Conservation (phyloP, 116 monocot genomes). For the Zostera marina region DNA sequence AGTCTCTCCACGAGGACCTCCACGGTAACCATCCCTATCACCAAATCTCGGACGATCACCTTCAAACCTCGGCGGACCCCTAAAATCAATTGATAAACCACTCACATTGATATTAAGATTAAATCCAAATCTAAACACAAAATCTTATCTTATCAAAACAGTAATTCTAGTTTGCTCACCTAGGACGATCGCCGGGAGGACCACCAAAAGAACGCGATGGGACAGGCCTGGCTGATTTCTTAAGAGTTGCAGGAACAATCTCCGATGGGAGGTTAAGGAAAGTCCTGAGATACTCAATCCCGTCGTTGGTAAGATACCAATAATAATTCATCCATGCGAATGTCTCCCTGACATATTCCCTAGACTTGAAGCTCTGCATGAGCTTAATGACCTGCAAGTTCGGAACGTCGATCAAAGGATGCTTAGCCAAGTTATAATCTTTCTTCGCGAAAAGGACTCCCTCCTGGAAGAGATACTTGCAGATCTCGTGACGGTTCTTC, state of each 20-base stretch:
- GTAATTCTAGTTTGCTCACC: constrained; percentile 7
- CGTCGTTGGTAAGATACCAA: constrained; percentile 37
- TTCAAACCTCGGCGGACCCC: constrained; percentile 30
- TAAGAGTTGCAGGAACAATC: constrained; percentile 33
- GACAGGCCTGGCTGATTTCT: constrained; percentile 21
- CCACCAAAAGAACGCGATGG: constrained; percentile 10
- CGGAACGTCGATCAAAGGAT: constrained; percentile 32
- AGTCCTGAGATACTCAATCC: constrained; percentile 25
- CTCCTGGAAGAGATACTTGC: constrained; percentile 34
- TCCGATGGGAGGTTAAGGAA: constrained; percentile 35
- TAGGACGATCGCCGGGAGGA: constrained; percentile 22
- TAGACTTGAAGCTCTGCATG: constrained; percentile 45
- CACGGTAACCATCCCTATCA: constrained; percentile 25
- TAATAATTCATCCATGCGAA: constrained; percentile 43
- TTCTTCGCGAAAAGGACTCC: constrained; percentile 33
- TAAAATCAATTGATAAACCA: neutral
- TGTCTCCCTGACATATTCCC: constrained; percentile 32
- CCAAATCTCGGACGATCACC: constrained; percentile 31
- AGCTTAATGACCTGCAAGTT: constrained; percentile 36
- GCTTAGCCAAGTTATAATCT: constrained; percentile 33
- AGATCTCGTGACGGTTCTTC: constrained; percentile 34
- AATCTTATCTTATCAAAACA: no score
- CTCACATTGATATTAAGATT: neutral
- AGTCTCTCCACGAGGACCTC: constrained; percentile 17
- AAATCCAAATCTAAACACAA: neutral